Evolutionary conservation across 495 filamentous ascomycete genomes (phyloP).

Genomic region (Lichenothelia convexa): DNA sequence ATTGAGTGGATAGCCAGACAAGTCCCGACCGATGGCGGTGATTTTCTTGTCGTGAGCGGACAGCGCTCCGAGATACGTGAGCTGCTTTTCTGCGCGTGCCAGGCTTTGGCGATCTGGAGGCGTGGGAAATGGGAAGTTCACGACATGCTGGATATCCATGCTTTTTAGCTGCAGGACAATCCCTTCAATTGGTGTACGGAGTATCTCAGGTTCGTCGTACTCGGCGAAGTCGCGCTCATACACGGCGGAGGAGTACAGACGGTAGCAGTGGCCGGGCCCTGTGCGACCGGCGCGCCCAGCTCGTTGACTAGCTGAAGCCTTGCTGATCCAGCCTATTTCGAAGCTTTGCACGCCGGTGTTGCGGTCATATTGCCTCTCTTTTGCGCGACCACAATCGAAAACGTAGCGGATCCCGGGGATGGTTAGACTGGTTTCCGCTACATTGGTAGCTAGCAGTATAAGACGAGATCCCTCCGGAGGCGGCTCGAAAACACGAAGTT

Average conservation of each 20-base stretch:
- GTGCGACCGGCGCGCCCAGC: slow-evolving; percentile 91
- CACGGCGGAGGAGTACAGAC: slow-evolving; percentile 81
- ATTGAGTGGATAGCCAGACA: slow-evolving; percentile 75
- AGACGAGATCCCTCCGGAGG: slow-evolving; percentile 70
- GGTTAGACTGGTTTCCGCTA: slow-evolving; percentile 91
- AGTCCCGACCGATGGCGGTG: slow-evolving; percentile 54
- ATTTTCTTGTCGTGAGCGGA: slow-evolving; percentile 41
- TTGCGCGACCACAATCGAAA: slow-evolving; percentile 81
- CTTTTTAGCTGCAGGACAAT: slow-evolving; percentile 89
- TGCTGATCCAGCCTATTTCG: slow-evolving; percentile 90
- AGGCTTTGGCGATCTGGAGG: slow-evolving; percentile 67
- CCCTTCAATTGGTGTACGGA: slow-evolving; percentile 80
- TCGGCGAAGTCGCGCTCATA: slow-evolving; percentile 82
- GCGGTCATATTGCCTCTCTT: slow-evolving; percentile 74
- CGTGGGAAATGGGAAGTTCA: slow-evolving; percentile 96
- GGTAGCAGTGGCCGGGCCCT: slow-evolving; percentile 88
- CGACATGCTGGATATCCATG: slow-evolving; percentile 79
- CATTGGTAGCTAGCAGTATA: slow-evolving; percentile 87
- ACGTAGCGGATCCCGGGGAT: slow-evolving; percentile 94
- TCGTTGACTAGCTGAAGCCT: slow-evolving; percentile 85
- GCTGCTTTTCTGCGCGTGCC: slow-evolving; percentile 67
- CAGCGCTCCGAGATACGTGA: slow-evolving; percentile 36
- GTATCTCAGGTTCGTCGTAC: slow-evolving; percentile 73
- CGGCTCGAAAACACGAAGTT: slow-evolving; percentile 80
- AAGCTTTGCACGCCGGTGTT: slow-evolving; percentile 86